Evolutionary conservation across 2,329 filamentous ascomycete species (phyloP).

Genomic region (Venturia carpophila): DNA sequence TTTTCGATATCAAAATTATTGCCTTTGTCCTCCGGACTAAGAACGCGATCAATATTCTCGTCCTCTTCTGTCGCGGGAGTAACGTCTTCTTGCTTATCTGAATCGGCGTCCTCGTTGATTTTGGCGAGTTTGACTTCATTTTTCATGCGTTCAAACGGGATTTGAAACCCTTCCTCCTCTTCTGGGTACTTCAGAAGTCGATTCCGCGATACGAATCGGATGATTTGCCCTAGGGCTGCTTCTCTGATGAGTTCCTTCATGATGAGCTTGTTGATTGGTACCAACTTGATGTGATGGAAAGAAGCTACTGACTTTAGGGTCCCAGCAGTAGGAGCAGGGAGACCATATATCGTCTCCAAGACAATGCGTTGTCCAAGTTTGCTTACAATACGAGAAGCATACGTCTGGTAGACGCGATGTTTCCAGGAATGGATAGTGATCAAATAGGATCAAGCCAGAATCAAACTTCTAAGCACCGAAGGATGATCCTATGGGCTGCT

Average conservation of each 20-base stretch:
- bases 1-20: conserved; percentile 8
- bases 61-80: background rate
- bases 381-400: background rate
- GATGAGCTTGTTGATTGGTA: background rate
- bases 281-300: too few species aligned
- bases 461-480: conserved; percentile 1
- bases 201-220: conserved; percentile 38
- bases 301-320: background rate
- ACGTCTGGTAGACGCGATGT: background rate
- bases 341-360: background rate
- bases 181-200: conserved; percentile 40
- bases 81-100: background rate
- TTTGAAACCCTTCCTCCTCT: conserved; percentile 26
- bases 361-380: background rate
- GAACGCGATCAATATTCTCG: conserved; percentile 2
- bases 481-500: background rate
- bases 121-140: conserved; percentile 10
- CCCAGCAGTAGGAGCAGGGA: background rate
- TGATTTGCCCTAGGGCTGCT: conserved; percentile 39
- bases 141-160: conserved; percentile 9
- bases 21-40: background rate
- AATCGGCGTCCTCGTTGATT: conserved; percentile 12
- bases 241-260: conserved; percentile 36
- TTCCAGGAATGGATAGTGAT: background rate
- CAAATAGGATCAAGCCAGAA: background rate